These are phyloP conservation scores for Fusarium dlaminii DNA, from an alignment of 2,329 filamentous ascomycete genomes.

Conservation along the genomic window DNA sequence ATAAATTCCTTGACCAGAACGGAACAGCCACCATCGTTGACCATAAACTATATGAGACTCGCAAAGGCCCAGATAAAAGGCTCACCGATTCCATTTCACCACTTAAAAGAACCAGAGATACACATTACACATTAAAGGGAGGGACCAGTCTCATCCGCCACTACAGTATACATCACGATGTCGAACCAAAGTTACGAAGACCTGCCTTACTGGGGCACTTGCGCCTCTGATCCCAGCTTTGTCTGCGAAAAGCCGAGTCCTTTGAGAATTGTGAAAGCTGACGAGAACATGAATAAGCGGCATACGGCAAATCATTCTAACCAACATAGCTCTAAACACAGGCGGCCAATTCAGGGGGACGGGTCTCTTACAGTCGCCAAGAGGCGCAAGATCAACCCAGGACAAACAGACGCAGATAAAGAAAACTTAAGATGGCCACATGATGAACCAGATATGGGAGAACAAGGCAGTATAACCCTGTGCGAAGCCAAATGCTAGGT, in stretches of 20 bases:
- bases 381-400: constrained; percentile 39
- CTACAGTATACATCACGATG: constrained; percentile 44
- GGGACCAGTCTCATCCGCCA: neutral
- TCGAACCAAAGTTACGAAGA: constrained; percentile 43
- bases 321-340: constrained; percentile 34
- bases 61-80: neutral
- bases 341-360: constrained; percentile 12
- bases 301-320: constrained; percentile 39
- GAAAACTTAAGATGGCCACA: constrained; percentile 23
- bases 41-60: neutral
- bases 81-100: too few species aligned
- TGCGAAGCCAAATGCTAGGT: constrained; percentile 13
- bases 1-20: neutral
- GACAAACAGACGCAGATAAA: constrained; percentile 17
- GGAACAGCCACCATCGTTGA: neutral
- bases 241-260: constrained; percentile 53
- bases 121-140: neutral
- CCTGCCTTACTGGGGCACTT: constrained; percentile 45
- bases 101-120: neutral
- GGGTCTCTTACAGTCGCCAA: constrained; percentile 49
- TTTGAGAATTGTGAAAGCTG: constrained; percentile 60
- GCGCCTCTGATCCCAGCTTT: constrained; percentile 38
- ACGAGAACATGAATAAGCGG: neutral
- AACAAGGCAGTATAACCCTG: neutral
- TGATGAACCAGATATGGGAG: neutral